Conservation (phyloP, 2,329 filamentous ascomycete genomes). For the Emmonsiellopsis sp. region DNA sequence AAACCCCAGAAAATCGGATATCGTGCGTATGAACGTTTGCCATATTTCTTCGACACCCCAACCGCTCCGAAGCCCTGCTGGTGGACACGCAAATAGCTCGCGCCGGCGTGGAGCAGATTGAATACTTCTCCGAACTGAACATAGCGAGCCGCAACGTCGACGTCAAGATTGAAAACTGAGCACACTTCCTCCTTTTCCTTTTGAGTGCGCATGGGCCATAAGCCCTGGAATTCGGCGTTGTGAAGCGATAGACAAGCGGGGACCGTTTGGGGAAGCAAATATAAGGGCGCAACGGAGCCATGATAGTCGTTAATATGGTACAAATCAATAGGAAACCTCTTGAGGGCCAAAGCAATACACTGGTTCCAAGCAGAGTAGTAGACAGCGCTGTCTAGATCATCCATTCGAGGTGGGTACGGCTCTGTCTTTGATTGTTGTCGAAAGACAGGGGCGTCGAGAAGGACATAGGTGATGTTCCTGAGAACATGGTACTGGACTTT, state of each 20-base stretch:
- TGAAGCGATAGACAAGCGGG: conserved; percentile 57
- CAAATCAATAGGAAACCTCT: conserved; percentile 54
- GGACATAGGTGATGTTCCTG: conserved; percentile 59
- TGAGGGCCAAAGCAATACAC: conserved; percentile 56
- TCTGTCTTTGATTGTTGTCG: conserved; percentile 54
- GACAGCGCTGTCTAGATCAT: conserved; percentile 58
- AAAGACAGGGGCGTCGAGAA: conserved; percentile 59
- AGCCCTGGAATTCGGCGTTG: conserved; percentile 61
- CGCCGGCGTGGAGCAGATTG: conserved; percentile 59
- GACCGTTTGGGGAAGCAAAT: conserved; percentile 54
- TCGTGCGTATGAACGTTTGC: conserved; percentile 55
- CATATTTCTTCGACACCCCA: conserved; percentile 60
- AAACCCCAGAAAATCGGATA: conserved; percentile 64
- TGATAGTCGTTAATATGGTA: conserved; percentile 62
- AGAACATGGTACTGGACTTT: conserved; percentile 55
- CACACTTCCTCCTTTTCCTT: conserved; percentile 56
- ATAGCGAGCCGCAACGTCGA: conserved; percentile 50
- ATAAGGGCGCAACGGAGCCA: conserved; percentile 54
- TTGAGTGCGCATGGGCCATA: conserved; percentile 58
- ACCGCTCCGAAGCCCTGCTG: conserved; percentile 61
- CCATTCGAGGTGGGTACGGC: conserved; percentile 60
- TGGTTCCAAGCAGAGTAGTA: conserved; percentile 65
- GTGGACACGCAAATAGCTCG: conserved; percentile 56
- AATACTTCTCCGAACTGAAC: conserved; percentile 62
- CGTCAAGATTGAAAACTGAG: conserved; percentile 53